Base-by-base conservation (phyloP, 2,329 filamentous ascomycete genomes). In the Epichloe aotearoae region DNA sequence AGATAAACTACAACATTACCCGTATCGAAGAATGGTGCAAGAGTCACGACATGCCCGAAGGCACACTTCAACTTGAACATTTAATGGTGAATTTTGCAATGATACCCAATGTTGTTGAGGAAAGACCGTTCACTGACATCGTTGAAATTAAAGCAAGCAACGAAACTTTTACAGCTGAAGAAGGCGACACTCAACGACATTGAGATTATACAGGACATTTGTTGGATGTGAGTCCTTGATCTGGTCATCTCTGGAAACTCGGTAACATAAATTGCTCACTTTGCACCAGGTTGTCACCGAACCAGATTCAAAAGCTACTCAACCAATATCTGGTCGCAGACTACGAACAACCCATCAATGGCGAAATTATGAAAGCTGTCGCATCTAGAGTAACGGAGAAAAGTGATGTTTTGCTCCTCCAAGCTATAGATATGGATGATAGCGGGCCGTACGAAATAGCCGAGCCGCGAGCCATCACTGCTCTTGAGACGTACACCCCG, bases 1-100 rank as follows among this genome's bases (percentile, higher is more conserved):
- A 98, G 69, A 98, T 98, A 73, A 98, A 98, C 73, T 98, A 98
- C 76, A 98, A 98, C 73, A 98, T 98, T 67, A 98, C 93, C 23
- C 82, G 93, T 52, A 98, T 98, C 56, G 93, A 98, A 69, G 93
- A 98, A 71, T 98, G 93, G 93, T 98, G 93, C 73, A 98, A 98
- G 81, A 95, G 90, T 64, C 94, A 98, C 67, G 93, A 97, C 61
- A 97, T 98, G 91, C 93, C 93, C 1, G 91, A 98, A 69, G 93
- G 93, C 50, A 98, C 91, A 33, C 77, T 98, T 49, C 91, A 97
- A 72, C 79, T 98, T 51, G 93, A 98, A 74, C 93, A 98, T 74
- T 73, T 98, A 59, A 98, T 98, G 93, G 86, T 88, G 71, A 69
- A 58, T 53, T 11, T 43, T 44, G 14, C 19, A 15, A 14, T 10